phyloP scores from a whole-genome alignment of 2,329 filamentous ascomycete species.

The Blastomyces gilchristii region DNA sequence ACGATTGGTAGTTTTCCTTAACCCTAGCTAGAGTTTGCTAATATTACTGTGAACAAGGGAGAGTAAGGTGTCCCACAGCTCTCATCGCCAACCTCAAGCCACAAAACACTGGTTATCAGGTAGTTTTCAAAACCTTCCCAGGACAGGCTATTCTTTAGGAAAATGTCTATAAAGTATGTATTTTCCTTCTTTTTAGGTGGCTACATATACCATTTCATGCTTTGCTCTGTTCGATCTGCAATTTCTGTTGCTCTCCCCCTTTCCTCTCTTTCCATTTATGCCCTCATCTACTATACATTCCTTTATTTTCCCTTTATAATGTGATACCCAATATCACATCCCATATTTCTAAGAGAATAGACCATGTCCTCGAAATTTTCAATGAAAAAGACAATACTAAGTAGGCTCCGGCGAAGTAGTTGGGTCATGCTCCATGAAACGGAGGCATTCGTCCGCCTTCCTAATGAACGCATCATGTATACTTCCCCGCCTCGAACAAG shows the following conservation, averaged over 20 bases:
- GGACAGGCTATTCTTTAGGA: constrained; percentile 13
- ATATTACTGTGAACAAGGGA: background rate
- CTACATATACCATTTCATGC: constrained; percentile 8
- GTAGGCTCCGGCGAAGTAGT: constrained; percentile 34
- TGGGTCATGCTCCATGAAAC: constrained; percentile 86
- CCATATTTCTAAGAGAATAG: background rate
- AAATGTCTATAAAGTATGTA: constrained; percentile 36
- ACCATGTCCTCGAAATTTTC: constrained; percentile 9
- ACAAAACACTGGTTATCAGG: background rate
- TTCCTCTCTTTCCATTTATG: background rate
- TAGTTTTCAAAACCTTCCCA: background rate
- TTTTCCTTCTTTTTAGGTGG: background rate
- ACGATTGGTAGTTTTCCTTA: background rate
- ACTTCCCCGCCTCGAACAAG: constrained; percentile 69
- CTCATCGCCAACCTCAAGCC: background rate
- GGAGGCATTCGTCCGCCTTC: constrained; percentile 69
- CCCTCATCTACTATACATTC: background rate
- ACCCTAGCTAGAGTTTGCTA: background rate
- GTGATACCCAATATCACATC: background rate
- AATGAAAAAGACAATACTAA: constrained; percentile 16
- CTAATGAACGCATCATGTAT: constrained; percentile 71
- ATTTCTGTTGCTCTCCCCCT: background rate
- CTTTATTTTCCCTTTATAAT: background rate
- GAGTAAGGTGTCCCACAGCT: background rate
- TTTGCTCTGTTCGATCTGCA: background rate